Percentiles rank a stretch among this genome's conserved stretches.
Evolutionary conservation across 441 rosid species (phyloP).

Genomic region (Populus trichocarpa): DNA sequence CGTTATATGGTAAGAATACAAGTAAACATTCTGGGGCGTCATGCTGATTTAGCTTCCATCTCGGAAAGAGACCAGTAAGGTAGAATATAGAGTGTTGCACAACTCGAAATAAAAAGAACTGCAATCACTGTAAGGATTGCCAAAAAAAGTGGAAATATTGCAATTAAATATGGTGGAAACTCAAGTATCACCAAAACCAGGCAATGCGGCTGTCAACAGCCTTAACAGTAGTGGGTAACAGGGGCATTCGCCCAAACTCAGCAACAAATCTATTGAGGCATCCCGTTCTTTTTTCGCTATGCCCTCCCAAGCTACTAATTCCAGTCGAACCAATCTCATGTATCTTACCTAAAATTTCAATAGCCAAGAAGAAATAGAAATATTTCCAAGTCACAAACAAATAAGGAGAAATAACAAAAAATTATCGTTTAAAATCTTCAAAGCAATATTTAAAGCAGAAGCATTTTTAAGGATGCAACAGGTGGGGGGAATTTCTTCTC

Average conservation of each 20-base stretch:
- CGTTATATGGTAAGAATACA: background rate
- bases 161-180: background rate
- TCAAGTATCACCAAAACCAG: slow-evolving; percentile 76
- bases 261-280: slow-evolving; percentile 73
- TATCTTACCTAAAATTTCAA: slow-evolving; percentile 55
- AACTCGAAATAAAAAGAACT: slow-evolving; percentile 4
- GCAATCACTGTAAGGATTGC: slow-evolving; percentile 12
- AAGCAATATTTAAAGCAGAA: background rate
- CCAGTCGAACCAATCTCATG: slow-evolving; percentile 89
- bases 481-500: background rate
- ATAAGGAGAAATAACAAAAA: background rate
- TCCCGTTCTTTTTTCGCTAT: slow-evolving; percentile 58
- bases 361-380: background rate
- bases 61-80: too few relatives aligned
- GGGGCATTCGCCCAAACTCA: slow-evolving; percentile 78
- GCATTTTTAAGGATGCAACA: background rate
- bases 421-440: background rate
- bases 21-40: background rate
- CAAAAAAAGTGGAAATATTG: background rate
- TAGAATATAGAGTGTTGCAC: too few relatives aligned
- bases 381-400: background rate
- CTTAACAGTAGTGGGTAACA: slow-evolving; percentile 64
- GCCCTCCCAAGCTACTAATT: slow-evolving; percentile 89
- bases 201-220: slow-evolving; percentile 60
- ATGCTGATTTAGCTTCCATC: too few relatives aligned